phyloP scores from a whole-genome alignment of 2,329 filamentous ascomycete species.

The Clarireedia hainanense region DNA sequence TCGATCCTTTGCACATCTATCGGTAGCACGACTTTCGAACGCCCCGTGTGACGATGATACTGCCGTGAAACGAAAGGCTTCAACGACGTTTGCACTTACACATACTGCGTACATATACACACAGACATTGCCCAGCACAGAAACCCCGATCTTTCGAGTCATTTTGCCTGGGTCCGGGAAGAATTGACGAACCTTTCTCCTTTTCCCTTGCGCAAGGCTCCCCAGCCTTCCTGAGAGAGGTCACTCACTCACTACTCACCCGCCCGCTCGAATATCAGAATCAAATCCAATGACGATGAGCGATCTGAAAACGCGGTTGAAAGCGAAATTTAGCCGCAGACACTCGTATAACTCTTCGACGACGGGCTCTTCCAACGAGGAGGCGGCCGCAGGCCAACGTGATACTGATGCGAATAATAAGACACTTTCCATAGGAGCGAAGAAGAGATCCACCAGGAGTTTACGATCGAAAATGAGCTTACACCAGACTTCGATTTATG shows the following conservation, averaged over 20 bases:
- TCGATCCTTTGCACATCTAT: no score
- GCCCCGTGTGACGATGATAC: conserved; percentile 1
- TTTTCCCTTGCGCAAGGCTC: neutral
- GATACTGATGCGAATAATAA: neutral
- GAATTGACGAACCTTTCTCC: no score
- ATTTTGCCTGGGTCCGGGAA: no score
- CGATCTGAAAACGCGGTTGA: conserved; percentile 8
- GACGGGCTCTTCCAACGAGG: neutral
- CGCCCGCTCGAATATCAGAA: neutral
- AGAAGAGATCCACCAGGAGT: neutral
- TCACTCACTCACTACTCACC: neutral
- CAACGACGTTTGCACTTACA: neutral
- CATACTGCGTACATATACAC: neutral
- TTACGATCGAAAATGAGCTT: conserved; percentile 2
- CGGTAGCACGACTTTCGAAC: neutral
- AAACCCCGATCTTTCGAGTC: neutral
- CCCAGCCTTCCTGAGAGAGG: neutral
- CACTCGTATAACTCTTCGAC: conserved; percentile 1
- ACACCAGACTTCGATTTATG: neutral
- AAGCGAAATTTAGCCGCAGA: conserved; percentile 9
- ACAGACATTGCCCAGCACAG: neutral
- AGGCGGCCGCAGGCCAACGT: neutral
- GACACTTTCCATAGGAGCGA: neutral
- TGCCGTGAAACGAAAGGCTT: neutral
- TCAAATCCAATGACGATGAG: conserved; percentile 5